phyloP scores from a whole-genome alignment of 148 eudicot genomes.

The Drosera capensis region DNA sequence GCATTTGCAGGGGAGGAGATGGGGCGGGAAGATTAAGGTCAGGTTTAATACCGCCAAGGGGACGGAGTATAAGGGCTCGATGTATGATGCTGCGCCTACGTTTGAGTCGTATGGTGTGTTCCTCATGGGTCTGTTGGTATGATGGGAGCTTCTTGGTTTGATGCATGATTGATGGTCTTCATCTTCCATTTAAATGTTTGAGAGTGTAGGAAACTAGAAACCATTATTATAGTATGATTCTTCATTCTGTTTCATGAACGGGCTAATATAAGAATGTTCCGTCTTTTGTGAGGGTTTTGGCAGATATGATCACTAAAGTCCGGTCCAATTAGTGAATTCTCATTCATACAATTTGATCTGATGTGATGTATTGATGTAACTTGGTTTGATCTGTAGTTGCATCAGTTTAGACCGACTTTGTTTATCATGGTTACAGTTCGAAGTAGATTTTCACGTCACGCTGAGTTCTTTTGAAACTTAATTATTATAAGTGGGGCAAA shows the following conservation, averaged over 20 bases:
- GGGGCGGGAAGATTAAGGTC: slow-evolving; percentile 59
- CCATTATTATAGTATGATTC: no score
- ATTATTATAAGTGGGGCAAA: no score
- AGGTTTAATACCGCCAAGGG: slow-evolving; percentile 41
- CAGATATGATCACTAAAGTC: neutral
- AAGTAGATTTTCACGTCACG: no score
- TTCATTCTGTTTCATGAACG: neutral
- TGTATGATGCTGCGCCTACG: slow-evolving; percentile 76
- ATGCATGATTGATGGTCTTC: neutral
- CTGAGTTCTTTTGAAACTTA: no score
- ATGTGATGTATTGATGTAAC: no score
- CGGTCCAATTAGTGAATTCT: no score
- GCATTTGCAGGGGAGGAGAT: slow-evolving; percentile 90
- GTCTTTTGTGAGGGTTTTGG: neutral
- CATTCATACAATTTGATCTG: no score
- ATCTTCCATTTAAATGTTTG: no score
- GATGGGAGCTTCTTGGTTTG: slow-evolving; percentile 1
- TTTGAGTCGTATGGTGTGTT: slow-evolving; percentile 77
- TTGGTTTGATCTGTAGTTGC: no score
- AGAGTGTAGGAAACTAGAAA: neutral
- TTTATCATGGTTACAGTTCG: no score
- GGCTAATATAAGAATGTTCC: neutral
- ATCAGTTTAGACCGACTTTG: no score
- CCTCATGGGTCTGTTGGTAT: slow-evolving; percentile 94
- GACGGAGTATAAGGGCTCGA: slow-evolving; percentile 60